phyloP scores from a whole-genome alignment of 768 basidiomycete species.

The Ramaria rubella region DNA sequence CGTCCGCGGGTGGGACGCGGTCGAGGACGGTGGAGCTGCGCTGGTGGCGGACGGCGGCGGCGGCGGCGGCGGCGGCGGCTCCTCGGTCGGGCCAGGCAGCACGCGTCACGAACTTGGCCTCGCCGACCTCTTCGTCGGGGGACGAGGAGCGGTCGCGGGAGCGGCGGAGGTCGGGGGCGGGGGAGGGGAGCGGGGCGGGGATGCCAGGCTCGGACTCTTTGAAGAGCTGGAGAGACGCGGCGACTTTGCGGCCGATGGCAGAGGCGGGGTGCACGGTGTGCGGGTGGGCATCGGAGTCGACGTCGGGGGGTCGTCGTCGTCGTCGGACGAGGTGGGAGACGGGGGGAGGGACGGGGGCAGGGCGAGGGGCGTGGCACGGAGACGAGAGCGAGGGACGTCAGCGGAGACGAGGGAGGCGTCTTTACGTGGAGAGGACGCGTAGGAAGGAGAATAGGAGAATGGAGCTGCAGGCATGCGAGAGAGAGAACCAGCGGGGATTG shows the following conservation, averaged over 20 bases:
- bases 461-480: no score
- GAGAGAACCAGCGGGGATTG: no score
- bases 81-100: conserved; percentile 84
- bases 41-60: conserved; percentile 58
- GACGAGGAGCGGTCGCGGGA: conserved; percentile 17
- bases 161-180: conserved; percentile 28
- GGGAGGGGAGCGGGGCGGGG: conserved; percentile 16
- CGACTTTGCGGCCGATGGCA: conserved; percentile 76
- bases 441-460: no score
- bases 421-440: no score
- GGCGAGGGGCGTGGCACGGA: background rate
- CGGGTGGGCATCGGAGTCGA: conserved; percentile 2
- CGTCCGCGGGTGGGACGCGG: conserved; percentile 48
- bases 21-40: conserved; percentile 58
- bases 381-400: no score
- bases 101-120: conserved; percentile 71
- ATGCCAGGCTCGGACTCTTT: conserved; percentile 49
- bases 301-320: conserved; percentile 6
- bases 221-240: conserved; percentile 75
- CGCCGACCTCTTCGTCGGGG: conserved; percentile 50
- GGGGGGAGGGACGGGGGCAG: background rate
- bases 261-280: conserved; percentile 7
- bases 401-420: no score
- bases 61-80: conserved; percentile 20
- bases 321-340: conserved; percentile 11